These are phyloP conservation scores for Metschnikowia cubensis DNA, from an alignment of 805 yeast genomes.

Conservation along the genomic window DNA sequence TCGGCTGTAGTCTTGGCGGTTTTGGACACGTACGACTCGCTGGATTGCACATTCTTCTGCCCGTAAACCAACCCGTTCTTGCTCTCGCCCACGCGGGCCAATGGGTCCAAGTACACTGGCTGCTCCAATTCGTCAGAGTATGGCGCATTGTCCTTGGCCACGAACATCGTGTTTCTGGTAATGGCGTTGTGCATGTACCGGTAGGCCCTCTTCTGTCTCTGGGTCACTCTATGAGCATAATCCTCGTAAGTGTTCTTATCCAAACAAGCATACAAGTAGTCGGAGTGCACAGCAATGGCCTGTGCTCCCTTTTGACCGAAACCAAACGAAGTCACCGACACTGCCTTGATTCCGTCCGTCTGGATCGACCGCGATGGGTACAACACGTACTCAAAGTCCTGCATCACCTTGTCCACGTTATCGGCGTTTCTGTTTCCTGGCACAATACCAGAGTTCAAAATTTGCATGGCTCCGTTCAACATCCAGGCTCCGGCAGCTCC, in stretches of 20 bases:
- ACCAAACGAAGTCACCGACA: constrained; percentile 95
- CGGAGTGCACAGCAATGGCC: constrained; percentile 87
- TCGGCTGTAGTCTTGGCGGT: constrained; percentile 58
- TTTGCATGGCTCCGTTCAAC: constrained; percentile 97
- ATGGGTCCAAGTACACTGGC: constrained; percentile 92
- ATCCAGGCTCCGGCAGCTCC: constrained; percentile 99
- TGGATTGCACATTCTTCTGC: constrained; percentile 48
- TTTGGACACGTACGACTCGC: constrained; percentile 40
- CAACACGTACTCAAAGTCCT: constrained; percentile 81
- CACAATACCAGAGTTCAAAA: constrained; percentile 85
- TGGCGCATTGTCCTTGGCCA: constrained; percentile 91
- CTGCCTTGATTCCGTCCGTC: constrained; percentile 97
- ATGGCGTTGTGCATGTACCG: constrained; percentile 94
- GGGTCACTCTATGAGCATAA: constrained; percentile 65
- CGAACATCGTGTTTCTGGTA: constrained; percentile 85
- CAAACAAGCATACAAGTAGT: constrained; percentile 84
- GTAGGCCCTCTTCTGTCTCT: constrained; percentile 87
- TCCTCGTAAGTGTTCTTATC: constrained; percentile 65
- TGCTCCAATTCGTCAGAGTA: constrained; percentile 85
- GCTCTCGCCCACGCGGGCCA: constrained; percentile 64
- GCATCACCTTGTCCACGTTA: constrained; percentile 79
- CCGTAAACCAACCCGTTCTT: constrained; percentile 44
- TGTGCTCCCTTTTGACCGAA: constrained; percentile 99
- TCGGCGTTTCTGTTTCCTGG: constrained; percentile 99
- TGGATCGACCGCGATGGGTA: constrained; percentile 91